Percentiles rank a stretch among this genome's conserved stretches.
Conservation (phyloP, 345 rosid species). For the Nasturtium officinale region DNA sequence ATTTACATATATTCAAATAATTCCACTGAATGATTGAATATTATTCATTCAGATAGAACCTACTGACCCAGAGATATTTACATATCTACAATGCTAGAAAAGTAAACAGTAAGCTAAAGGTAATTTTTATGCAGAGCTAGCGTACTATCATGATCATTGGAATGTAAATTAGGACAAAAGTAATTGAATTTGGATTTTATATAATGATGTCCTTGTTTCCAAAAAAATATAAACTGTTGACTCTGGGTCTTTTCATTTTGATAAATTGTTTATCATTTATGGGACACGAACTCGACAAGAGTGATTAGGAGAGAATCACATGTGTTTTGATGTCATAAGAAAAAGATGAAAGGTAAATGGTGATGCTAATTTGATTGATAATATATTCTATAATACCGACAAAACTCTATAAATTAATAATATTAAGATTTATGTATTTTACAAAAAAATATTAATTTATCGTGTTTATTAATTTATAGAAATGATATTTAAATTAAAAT, state of each 20-base stretch:
- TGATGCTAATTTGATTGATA: conserved; percentile 26
- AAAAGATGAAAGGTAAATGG: conserved; percentile 15
- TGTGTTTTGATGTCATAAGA: conserved; percentile 13
- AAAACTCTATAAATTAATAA: too few relatives aligned
- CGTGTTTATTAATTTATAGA: too few relatives aligned
- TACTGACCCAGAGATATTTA: background rate
- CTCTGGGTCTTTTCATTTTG: conserved; percentile 8
- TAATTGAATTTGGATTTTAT: background rate
- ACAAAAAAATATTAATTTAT: too few relatives aligned
- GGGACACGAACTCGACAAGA: conserved; percentile 36
- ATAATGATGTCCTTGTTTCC: background rate
- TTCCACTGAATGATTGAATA: background rate
- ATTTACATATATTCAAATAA: background rate
- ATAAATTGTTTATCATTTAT: conserved; percentile 7
- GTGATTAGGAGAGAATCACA: conserved; percentile 26
- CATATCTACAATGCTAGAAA: background rate
- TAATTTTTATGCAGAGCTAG: background rate
- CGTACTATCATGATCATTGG: background rate
- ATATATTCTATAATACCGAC: background rate
- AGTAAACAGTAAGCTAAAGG: background rate
- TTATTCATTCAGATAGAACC: background rate
- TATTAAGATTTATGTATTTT: too few relatives aligned
- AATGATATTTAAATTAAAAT: too few relatives aligned
- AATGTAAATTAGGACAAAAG: conserved; percentile 2
- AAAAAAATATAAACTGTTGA: background rate